Evolutionary conservation across 495 filamentous ascomycete genomes (phyloP), one percentile per base, ranked within the genome.

Genomic region (Aspergillus ellipticus): DNA sequence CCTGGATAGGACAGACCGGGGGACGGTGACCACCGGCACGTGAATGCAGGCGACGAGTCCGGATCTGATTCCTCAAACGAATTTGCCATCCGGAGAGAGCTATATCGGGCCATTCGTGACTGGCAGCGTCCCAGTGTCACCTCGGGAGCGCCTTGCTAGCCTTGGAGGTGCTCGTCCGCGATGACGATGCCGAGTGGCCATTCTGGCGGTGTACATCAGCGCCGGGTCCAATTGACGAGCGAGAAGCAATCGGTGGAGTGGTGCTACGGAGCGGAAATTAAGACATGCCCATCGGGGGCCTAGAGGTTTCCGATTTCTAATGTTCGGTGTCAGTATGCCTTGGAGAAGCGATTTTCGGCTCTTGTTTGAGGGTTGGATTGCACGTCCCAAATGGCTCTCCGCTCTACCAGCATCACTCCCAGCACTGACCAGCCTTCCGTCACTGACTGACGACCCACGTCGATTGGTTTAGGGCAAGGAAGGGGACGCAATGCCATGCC

Each of bases 121-220:
- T 17, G 45, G 29, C 33, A 42, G 15, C 43, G 45, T 48, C 42
- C 49, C 56, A 47, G 50, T 28, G 24, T 28, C 24, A 28, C 24
- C 24, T 28, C 24, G 24, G 24, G 24, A 28, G 24, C 24, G 24
- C 24, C 24, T 28, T 7, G 24, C 24, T 28, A 28, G 24, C 4
- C 24, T 28, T 28, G 51, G 39, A 47, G 54, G 55, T 42, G 17
- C 42, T 26, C 43, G 28, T 16, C 37, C 20, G n/a, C 21, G 45
- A 58, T 55, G 61, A 55, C 49, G 61, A 56, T 56, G 57, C 53
- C 26, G 43, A 54, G 29, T 33, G 37, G 60, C 42, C 55, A 50
- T 60, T 58, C 52, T 64, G 54, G 61, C 61, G 61, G 61, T 64
- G 61, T 58, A 60, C 57, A 58, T 39, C 48, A 31, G 53, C 51